Conservation (phyloP, 352 stramenopile species). For the Globisporangium ultimum region DNA sequence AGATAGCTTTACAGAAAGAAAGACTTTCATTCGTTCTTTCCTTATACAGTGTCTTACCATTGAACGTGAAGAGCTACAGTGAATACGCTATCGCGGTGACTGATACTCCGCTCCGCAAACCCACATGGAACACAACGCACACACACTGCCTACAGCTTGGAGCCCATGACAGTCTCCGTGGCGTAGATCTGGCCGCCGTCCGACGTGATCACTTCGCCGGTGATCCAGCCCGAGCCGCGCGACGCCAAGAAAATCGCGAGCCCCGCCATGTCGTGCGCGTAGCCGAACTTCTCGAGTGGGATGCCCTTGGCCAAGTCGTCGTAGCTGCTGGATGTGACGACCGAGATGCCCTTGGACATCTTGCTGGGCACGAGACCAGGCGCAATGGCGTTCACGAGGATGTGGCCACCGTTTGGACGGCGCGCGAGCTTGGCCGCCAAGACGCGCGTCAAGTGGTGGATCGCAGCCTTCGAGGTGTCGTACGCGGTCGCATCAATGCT, state of each 20-base stretch:
- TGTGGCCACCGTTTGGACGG: conserved; percentile 75
- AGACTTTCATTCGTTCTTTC: no score
- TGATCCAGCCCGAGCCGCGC: conserved; percentile 89
- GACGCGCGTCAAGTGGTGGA: conserved; percentile 93
- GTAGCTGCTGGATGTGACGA: conserved; percentile 28
- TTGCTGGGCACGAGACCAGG: conserved; percentile 91
- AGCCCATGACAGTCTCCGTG: conserved; percentile 35
- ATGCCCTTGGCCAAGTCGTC: conserved; percentile 67
- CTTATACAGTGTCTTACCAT: no score
- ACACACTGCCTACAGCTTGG: conserved; percentile 27
- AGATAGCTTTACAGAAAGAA: no score
- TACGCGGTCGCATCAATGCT: conserved; percentile 91
- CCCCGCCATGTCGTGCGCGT: conserved; percentile 91
- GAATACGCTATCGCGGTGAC: no score
- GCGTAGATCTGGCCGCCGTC: conserved; percentile 84
- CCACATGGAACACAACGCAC: no score
- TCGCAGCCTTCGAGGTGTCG: conserved; percentile 92
- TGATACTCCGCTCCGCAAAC: no score
- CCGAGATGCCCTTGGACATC: conserved; percentile 83
- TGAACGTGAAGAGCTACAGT: no score
- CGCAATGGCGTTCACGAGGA: conserved; percentile 95
- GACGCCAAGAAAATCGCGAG: conserved; percentile 91
- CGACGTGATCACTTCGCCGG: conserved; percentile 87
- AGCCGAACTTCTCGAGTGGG: conserved; percentile 82
- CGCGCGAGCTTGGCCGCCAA: conserved; percentile 89